Conservation (phyloP, 768 basidiomycete genomes). For the Tylopilus vinaceipallidus region DNA sequence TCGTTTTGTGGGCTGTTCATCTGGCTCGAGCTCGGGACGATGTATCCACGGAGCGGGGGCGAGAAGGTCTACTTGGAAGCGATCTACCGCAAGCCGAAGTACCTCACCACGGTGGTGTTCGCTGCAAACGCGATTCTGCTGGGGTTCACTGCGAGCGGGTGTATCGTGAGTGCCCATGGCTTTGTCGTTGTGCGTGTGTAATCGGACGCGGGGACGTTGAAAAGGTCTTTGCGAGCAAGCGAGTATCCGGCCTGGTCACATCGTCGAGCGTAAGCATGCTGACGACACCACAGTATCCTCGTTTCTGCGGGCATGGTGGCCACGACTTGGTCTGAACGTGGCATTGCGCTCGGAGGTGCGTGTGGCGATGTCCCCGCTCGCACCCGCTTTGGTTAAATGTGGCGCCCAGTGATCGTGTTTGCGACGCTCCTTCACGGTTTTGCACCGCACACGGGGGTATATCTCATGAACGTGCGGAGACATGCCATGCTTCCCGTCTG, state of each 20-base stretch:
- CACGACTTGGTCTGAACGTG: slow-evolving; percentile 53
- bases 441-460: slow-evolving; percentile 46
- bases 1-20: slow-evolving; percentile 61
- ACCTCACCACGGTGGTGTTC: slow-evolving; percentile 48
- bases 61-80: slow-evolving; percentile 65
- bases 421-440: slow-evolving; percentile 52
- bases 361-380: neutral
- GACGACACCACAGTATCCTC: slow-evolving; percentile 41
- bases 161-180: slow-evolving; percentile 40
- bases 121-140: slow-evolving; percentile 47
- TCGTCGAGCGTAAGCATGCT: too few species aligned
- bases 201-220: neutral
- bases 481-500: neutral
- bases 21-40: slow-evolving; percentile 63
- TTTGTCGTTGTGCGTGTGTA: neutral
- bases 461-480: slow-evolving; percentile 54
- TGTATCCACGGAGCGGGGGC: slow-evolving; percentile 61
- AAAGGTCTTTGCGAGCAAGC: slow-evolving; percentile 38
- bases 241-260: slow-evolving; percentile 4
- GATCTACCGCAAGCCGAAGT: slow-evolving; percentile 46
- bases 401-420: slow-evolving; percentile 51
- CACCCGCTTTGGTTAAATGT: slow-evolving; percentile 28
- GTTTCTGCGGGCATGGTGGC: slow-evolving; percentile 41
- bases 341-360: slow-evolving; percentile 56
- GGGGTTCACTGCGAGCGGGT: slow-evolving; percentile 42